Conservation (phyloP, 306 rosid species). For the Leucaena leucocephala region DNA sequence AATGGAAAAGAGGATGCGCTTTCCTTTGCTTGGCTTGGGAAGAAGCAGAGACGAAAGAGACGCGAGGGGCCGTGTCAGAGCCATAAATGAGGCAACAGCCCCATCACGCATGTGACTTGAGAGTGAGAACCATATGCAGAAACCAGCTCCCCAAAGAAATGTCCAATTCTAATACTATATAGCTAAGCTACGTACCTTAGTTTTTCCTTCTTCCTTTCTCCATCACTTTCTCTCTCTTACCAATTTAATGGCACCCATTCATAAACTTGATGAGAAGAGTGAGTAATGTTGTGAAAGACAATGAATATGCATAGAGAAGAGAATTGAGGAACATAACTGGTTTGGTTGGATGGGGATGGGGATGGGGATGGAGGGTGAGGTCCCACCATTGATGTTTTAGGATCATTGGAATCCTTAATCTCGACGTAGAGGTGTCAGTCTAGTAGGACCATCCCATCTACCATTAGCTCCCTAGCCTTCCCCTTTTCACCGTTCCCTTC, state of each 20-base stretch:
- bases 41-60: conserved; percentile 1
- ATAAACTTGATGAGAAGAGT: too few species aligned
- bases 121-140: neutral
- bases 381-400: conserved; percentile 22
- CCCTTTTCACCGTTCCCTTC: neutral
- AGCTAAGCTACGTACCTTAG: too few species aligned
- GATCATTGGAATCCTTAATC: neutral
- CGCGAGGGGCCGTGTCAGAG: conserved; percentile 44
- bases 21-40: neutral
- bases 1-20: neutral
- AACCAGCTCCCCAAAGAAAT: neutral
- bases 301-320: too few species aligned
- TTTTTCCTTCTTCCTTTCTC: neutral
- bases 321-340: too few species aligned
- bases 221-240: neutral
- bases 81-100: conserved; percentile 51
- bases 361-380: neutral
- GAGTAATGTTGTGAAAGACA: too few species aligned
- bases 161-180: too few species aligned
- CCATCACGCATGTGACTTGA: conserved; percentile 44
- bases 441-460: conserved; percentile 14
- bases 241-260: too few species aligned
- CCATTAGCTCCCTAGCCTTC: neutral
- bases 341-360: too few species aligned
- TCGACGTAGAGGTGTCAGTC: neutral